These are phyloP conservation scores for Microthlaspi erraticum DNA, from an alignment of 345 rosid species.

Conservation along the genomic window DNA sequence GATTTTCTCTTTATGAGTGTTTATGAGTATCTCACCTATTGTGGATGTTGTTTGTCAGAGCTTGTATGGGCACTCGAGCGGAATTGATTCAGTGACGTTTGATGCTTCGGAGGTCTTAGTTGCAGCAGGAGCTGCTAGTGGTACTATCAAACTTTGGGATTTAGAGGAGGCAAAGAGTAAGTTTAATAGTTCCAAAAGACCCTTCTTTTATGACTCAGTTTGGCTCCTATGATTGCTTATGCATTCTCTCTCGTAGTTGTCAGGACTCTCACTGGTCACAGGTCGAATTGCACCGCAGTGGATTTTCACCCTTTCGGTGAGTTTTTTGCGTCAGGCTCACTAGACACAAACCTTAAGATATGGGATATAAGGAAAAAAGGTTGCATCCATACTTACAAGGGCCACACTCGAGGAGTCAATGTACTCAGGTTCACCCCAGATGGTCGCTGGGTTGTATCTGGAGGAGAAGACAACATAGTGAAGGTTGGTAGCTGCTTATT, in stretches of 20 bases:
- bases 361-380: slow-evolving; percentile 99
- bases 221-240: slow-evolving; percentile 14
- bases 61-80: slow-evolving; percentile 94
- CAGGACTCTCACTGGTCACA: slow-evolving; percentile 92
- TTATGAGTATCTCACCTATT: slow-evolving; percentile 13
- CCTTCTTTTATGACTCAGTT: background rate
- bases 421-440: slow-evolving; percentile 97
- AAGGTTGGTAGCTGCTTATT: slow-evolving; percentile 60
- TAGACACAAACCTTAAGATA: slow-evolving; percentile 97
- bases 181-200: slow-evolving; percentile 39
- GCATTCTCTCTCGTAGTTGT: slow-evolving; percentile 61
- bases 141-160: slow-evolving; percentile 98
- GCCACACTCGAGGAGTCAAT: slow-evolving; percentile 97
- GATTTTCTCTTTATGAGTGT: background rate
- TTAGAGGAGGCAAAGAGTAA: slow-evolving; percentile 97
- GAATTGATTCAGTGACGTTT: slow-evolving; percentile 93
- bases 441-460: slow-evolving; percentile 99
- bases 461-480: slow-evolving; percentile 94
- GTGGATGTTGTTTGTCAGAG: slow-evolving; percentile 60
- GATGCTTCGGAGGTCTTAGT: slow-evolving; percentile 93
- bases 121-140: slow-evolving; percentile 99
- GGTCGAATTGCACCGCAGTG: slow-evolving; percentile 95
- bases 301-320: slow-evolving; percentile 99
- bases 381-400: slow-evolving; percentile 98
- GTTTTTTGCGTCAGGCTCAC: slow-evolving; percentile 98